A percentile compares a stretch with the other conserved stretches of the same genome.
Evolutionary conservation across 2,329 filamentous ascomycete species (phyloP).

Genomic region (Ustilaginoidea virens): DNA sequence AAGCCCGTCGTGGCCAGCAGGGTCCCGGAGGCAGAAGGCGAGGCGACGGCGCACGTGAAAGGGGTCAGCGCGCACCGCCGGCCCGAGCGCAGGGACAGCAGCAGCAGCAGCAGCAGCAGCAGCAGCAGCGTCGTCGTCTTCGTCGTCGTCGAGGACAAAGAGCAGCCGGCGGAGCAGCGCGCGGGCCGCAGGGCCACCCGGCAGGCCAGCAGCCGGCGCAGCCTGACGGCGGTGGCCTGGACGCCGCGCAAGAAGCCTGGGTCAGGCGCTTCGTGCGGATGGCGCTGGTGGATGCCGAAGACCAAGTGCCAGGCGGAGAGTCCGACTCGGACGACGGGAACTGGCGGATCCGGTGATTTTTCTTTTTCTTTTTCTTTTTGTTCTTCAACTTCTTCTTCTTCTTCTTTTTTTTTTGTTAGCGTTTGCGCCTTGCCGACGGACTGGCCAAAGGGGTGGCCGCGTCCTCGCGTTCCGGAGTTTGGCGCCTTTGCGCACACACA

Average conservation of each 20-base stretch:
- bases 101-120: conserved; percentile 1
- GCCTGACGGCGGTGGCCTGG: conserved; percentile 17
- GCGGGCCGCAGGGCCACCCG: neutral
- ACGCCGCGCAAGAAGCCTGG: conserved; percentile 35
- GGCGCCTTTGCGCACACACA: too few relatives aligned
- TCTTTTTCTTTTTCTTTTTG: too few relatives aligned
- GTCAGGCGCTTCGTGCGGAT: conserved; percentile 38
- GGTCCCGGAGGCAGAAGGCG: neutral
- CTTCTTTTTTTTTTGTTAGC: too few relatives aligned
- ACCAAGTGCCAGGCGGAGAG: conserved; percentile 27
- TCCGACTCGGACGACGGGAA: conserved; percentile 16
- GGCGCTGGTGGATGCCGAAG: conserved; percentile 36
- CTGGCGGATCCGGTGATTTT: too few relatives aligned
- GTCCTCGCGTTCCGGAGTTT: too few relatives aligned
- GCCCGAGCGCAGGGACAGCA: conserved; percentile 1
- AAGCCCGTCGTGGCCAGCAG: conserved; percentile 11
- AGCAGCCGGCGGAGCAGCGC: neutral
- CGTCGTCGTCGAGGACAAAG: neutral
- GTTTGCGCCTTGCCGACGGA: too few relatives aligned
- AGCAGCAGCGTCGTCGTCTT: conserved; percentile 7
- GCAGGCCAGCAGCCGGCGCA: conserved; percentile 3
- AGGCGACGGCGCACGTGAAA: neutral
- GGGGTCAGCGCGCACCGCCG: neutral
- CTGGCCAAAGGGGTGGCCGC: too few relatives aligned
- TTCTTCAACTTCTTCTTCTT: too few relatives aligned